Evolutionary conservation across 2,329 filamentous ascomycete species (phyloP), one percentile per base, ranked within the genome.

Genomic region (Exophiala phaeomuriformis): DNA sequence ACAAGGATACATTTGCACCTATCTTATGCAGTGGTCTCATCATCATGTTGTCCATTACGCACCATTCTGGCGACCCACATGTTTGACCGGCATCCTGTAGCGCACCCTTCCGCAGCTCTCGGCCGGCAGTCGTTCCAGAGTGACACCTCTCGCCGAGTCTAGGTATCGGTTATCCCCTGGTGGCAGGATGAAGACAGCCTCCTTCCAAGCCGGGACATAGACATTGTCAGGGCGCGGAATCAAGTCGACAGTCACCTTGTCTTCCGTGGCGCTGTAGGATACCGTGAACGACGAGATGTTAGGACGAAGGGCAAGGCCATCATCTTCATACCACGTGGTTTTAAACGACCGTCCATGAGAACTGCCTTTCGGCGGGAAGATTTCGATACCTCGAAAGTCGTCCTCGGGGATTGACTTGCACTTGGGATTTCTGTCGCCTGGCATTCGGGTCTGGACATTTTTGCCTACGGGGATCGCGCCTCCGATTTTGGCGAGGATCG

Each of bases 361-460:
- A 28, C 66, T 70, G 0, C 69, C 69, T 29, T 66, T 65, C 0
- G 77, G 74, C 2, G 79, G 79, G 63, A 81, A 82, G 27, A 82
- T 73, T 63, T 82, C 79, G 0, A 82, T 68, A 1, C 72, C 79
- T 4, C 79, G 71, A 58, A 77, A 81, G 57, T 82, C 77, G 53
- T 82, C 79, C 0, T 72, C 60, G 7, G 74, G 72, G 12, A 74
- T 65, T 19, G 68, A 71, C 0, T 73, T 76, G 47, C 55, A 55
- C 28, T 72, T 71, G 40, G 74, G 73, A 5, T 64, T 54, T 3
- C 66, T 67, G 42, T 81, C 79, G 1, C 77, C 78, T 2, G 74
- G 71, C 2, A 77, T 72, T 3, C 77, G 69, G 2, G 76, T 77
- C 57, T 80, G 78, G 0, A 74, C 65, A 36, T 68, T 63, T 57